A percentile compares a stretch with the other conserved stretches of the same genome.
These are phyloP conservation scores for Delonix regia DNA, from an alignment of 306 rosid genomes.

Conservation along the genomic window DNA sequence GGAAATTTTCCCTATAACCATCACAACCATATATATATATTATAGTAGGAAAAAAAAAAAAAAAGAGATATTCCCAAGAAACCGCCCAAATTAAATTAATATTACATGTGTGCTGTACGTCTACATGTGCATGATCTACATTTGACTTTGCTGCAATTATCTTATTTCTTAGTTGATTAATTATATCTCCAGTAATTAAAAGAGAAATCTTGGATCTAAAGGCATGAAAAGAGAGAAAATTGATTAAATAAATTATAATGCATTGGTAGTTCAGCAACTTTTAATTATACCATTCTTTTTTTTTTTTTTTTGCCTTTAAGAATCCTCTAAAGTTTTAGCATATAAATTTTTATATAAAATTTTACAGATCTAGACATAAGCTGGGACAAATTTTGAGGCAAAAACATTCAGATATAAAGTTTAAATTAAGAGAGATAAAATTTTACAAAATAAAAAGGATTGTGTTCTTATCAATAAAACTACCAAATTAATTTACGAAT, in stretches of 20 bases:
- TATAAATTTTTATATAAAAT: no score
- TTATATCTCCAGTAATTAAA: background rate
- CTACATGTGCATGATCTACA: no score
- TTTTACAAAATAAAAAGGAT: no score
- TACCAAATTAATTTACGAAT: no score
- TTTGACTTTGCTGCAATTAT: background rate
- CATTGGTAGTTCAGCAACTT: no score
- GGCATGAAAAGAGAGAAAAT: background rate
- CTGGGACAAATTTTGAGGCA: no score
- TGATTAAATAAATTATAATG: background rate
- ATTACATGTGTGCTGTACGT: no score
- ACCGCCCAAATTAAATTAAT: background rate
- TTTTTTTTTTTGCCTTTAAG: background rate
- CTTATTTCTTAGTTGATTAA: background rate
- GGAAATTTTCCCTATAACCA: conserved; percentile 55
- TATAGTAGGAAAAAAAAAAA: background rate
- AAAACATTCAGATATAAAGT: no score
- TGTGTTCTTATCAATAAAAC: no score
- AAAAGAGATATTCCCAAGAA: background rate
- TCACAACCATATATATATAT: background rate
- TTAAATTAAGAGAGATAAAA: no score
- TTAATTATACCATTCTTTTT: no score
- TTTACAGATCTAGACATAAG: no score
- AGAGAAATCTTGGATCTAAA: background rate
- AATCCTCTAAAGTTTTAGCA: background rate